A percentile compares a stretch with the other conserved stretches of the same genome.
Evolutionary conservation across 192 early-diverging fungal genomes (phyloP).

Genomic region (Umbelopsis vinacea): DNA sequence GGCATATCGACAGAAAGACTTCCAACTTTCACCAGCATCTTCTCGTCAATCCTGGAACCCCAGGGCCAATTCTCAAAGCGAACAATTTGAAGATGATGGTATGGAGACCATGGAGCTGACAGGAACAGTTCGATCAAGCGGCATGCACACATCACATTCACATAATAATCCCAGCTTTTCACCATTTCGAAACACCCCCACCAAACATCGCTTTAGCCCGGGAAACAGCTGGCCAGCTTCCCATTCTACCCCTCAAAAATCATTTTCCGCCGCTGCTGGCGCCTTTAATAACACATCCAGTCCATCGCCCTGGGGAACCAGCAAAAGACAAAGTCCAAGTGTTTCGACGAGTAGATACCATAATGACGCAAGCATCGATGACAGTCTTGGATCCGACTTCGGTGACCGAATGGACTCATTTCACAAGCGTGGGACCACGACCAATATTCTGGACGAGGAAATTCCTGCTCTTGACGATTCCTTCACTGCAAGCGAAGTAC

Average conservation of each 20-base stretch:
- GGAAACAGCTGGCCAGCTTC: conserved; percentile 6
- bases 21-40: not conserved
- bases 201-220: not conserved
- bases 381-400: conserved; percentile 11
- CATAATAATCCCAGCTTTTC: not conserved
- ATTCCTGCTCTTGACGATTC: conserved; percentile 21
- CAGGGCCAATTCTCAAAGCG: not conserved
- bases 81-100: not conserved
- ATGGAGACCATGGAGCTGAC: conserved; percentile 14
- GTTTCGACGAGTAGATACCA: not conserved
- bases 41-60: not conserved
- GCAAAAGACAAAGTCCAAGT: not conserved
- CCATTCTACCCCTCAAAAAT: conserved; percentile 2
- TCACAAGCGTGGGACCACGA: not conserved
- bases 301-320: conserved; percentile 6
- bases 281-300: conserved; percentile 1
- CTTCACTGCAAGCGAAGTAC: conserved; percentile 6
- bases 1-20: not conserved
- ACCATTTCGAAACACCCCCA: not conserved
- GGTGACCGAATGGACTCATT: not conserved
- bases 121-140: not conserved
- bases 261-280: not conserved
- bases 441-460: conserved; percentile 19
- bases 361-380: conserved; percentile 1
- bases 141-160: not conserved